Conservation (phyloP, 2,329 filamentous ascomycete genomes). For the Clathrospora elynae region DNA sequence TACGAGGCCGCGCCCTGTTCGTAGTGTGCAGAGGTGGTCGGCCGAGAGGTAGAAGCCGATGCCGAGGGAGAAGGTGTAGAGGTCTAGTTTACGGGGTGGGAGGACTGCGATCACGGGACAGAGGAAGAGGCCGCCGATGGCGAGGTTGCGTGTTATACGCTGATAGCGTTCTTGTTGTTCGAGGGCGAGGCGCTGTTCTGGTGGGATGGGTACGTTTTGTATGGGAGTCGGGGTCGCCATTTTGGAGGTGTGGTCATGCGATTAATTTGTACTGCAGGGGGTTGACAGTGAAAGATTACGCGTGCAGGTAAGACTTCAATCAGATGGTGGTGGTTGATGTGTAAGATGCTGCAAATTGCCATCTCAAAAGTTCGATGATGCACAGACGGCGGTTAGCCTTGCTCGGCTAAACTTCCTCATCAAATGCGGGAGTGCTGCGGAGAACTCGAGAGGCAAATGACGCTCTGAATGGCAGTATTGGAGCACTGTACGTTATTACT, state of each 20-base stretch:
- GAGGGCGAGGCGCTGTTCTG: slow-evolving; percentile 42
- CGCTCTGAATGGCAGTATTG: no score
- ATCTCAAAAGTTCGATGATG: slow-evolving; percentile 39
- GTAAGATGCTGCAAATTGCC: slow-evolving; percentile 10
- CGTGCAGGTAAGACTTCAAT: neutral
- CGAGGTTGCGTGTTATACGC: slow-evolving; percentile 50
- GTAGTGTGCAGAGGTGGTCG: slow-evolving; percentile 54
- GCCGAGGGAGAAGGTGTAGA: slow-evolving; percentile 62
- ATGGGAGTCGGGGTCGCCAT: slow-evolving; percentile 32
- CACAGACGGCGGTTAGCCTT: slow-evolving; percentile 24
- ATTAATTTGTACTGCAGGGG: neutral
- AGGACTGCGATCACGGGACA: slow-evolving; percentile 61
- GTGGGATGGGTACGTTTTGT: slow-evolving; percentile 33
- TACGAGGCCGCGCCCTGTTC: slow-evolving; percentile 47
- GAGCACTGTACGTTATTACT: no score
- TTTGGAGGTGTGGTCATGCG: slow-evolving; percentile 11
- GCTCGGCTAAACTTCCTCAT: slow-evolving; percentile 36
- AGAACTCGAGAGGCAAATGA: neutral
- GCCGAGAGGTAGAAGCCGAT: slow-evolving; percentile 56
- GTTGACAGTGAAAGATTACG: neutral
- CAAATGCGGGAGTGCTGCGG: slow-evolving; percentile 14
- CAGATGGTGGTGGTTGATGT: neutral
- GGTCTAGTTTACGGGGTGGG: slow-evolving; percentile 66
- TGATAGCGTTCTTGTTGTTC: slow-evolving; percentile 40
- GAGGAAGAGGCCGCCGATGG: slow-evolving; percentile 56